These are phyloP conservation scores for apple (Malus domestica) DNA, from an alignment of 306 rosid genomes.

Conservation along the genomic window ASM211411v1 NC_041801.1:2671501-2672000, in stretches of 20 bases:
- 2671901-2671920: constrained; percentile 18
- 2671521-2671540: constrained; percentile 2
- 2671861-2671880: constrained; percentile 41
- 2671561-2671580: not conserved
- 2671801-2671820: constrained; percentile 2
- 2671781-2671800: constrained; percentile 18
- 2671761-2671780: constrained; percentile 15
- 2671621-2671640: constrained; percentile 26
- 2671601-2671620: constrained; percentile 7
- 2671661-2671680: constrained; percentile 20
- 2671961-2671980: constrained; percentile 22
- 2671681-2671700: constrained; percentile 32
- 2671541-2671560: constrained; percentile 9
- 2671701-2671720: constrained; percentile 7
- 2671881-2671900: constrained; percentile 11
- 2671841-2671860: constrained; percentile 26
- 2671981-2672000: constrained; percentile 17
- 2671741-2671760: constrained; percentile 23
- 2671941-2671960: constrained; percentile 16
- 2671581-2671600: not conserved
- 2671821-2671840: constrained; percentile 21
- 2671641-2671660: constrained; percentile 37
- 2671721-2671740: constrained; percentile 28
- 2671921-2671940: constrained; percentile 13
- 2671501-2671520: constrained; percentile 1